Evolutionary conservation across 2,329 filamentous ascomycete species (phyloP), one percentile per base, ranked within the genome.

Genomic region (Pseudogymnoascus sp.): DNA sequence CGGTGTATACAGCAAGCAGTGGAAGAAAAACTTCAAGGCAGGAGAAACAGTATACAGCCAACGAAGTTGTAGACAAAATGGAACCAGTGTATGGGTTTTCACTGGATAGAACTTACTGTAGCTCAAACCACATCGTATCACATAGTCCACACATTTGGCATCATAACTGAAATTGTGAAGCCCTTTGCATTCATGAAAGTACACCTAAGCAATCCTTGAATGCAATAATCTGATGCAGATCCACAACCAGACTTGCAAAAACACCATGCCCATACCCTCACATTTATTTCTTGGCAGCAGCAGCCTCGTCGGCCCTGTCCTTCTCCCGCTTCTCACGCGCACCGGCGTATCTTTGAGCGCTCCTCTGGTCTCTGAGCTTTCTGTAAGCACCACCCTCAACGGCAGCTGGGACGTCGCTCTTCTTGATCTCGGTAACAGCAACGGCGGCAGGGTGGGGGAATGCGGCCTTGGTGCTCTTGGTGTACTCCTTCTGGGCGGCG

Each of bases 271-370:
- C 61, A 70, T 65, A 67, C 62, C 66, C 68, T 64, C 64, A 66
- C 66, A 66, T 69, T 81, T 92, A 93, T 87, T 94, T 93, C 89
- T 93, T 93, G 79, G 86, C 85, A 69, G 78, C 74, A 74, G 82
- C 82, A 77, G 89, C 88, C 75, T 89, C 90, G 76, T 92, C 90
- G 72, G 87, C 88, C 83, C 88, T 93, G 73, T 90, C 90, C 84
- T 88, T 89, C 72, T 83, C 87, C 75, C 94, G 88, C 92, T 97
- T 97, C 85, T 95, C 92, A 77, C 92, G 87, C 74, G 84, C 84
- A 80, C 94, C 94, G 68, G 84, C 79, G 74, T 89, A 82, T 78
- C 92, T 88, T 74, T 89, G 87, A 75, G 95, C 89, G 77, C 86
- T 87, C 80, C 94, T 88, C 71, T 89, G 87, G 71, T 88, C 82